Evolutionary conservation across 2,329 filamentous ascomycete species (phyloP), one percentile per base, ranked within the genome.

Genomic region (Aspergillus ochraceus): DNA sequence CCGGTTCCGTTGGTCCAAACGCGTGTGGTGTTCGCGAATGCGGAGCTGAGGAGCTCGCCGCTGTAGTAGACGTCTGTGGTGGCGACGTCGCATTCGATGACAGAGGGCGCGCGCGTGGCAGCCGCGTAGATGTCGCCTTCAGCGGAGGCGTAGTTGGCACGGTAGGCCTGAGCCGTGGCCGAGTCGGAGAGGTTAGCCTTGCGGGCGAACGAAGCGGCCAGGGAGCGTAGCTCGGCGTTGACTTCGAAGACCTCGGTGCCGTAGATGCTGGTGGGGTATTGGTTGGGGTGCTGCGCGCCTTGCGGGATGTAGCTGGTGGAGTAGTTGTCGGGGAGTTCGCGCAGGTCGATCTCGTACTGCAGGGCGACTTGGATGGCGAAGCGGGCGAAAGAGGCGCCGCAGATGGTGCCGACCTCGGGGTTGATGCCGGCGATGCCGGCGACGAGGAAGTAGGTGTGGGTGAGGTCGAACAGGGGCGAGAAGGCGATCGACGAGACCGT

Each of bases 361-460:
- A 92, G 78, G 0, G 87, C 89, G 2, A 91, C 88, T 70, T 92
- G 90, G 5, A 92, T 83, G 0, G 88, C 85, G 69, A 87, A 93
- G 22, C 85, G 83, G 42, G 87, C 84, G 56, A 93, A 85, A 1
- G 88, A 87, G 0, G 90, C 88, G 46, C 84, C 83, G 49, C 84
- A 86, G 4, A 90, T 80, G 0, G 89, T 91, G 22, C 83, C 86
- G 26, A 85, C 76, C 61, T 87, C 84, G 0, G 90, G 90, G 71
- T 86, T 91, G 49, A 91, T 81, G n/a, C 90, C 90, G 1, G 86
- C 89, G 62, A 93, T 92, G 2, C 90, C 90, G 1, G 83, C 86
- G 30, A 90, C 74, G 59, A 92, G 74, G 74, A 91, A 91, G 76
- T 92, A 92, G 1, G 89, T 89, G 52, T 79, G 74, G 1, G 77